Evolutionary conservation across 345 rosid genomes (phyloP).

Genomic region (Syzygium grande): DNA sequence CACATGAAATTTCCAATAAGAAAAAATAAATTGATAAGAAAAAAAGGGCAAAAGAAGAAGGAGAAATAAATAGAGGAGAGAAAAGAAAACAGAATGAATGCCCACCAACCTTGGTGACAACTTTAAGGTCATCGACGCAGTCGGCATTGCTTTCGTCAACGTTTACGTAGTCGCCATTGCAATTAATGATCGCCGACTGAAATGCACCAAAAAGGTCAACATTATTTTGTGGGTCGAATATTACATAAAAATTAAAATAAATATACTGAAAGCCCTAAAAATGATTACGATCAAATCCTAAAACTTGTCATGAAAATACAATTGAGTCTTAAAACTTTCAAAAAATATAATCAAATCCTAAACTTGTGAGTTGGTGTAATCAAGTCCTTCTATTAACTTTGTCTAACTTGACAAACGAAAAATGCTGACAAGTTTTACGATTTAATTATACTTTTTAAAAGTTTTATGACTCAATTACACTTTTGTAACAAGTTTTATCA

Average conservation of each 20-base stretch:
- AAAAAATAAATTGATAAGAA: neutral
- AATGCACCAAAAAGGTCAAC: neutral
- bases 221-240: neutral
- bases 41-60: neutral
- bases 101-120: neutral
- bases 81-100: neutral
- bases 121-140: conserved; percentile 4
- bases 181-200: conserved; percentile 3
- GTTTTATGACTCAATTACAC: too few species aligned
- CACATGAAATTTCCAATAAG: neutral
- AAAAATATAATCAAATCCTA: too few species aligned
- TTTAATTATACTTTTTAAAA: too few species aligned
- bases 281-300: too few species aligned
- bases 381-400: too few species aligned
- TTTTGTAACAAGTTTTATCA: too few species aligned
- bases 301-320: too few species aligned
- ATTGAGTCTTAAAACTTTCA: too few species aligned
- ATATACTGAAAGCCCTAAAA: too few species aligned
- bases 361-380: too few species aligned
- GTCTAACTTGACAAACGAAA: too few species aligned
- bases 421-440: too few species aligned
- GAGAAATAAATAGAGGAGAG: neutral
- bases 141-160: conserved; percentile 1
- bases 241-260: neutral
- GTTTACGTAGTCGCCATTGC: conserved; percentile 12